These are phyloP conservation scores for Ganoderma lucidum DNA, from an alignment of 1,284 basidiomycete genomes.

Conservation along the genomic window DNA sequence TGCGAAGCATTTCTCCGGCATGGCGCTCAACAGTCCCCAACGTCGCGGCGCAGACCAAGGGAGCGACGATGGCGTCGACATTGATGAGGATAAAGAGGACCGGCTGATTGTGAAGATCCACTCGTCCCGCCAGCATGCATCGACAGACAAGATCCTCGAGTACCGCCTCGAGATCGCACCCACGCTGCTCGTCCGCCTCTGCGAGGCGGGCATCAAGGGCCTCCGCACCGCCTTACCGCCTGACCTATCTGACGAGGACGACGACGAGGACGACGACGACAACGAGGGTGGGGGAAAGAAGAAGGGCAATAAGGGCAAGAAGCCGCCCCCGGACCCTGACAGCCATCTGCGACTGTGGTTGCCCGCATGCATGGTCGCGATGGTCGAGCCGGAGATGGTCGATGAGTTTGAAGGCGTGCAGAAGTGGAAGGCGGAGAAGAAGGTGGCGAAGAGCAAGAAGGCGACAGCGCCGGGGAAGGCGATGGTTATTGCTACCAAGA, in stretches of 20 bases:
- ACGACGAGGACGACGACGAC: constrained; percentile 40
- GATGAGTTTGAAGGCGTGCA: constrained; percentile 62
- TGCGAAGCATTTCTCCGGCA: constrained; percentile 59
- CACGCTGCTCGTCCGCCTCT: constrained; percentile 64
- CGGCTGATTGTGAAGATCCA: constrained; percentile 55
- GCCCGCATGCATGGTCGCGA: constrained; percentile 76
- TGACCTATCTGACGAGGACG: constrained; percentile 51
- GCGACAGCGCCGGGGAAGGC: constrained; percentile 15
- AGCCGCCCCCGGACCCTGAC: constrained; percentile 54
- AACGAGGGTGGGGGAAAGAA: constrained; percentile 43
- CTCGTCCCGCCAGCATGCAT: constrained; percentile 59
- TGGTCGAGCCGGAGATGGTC: constrained; percentile 70
- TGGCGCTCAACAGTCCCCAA: constrained; percentile 42
- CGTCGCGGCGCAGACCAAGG: constrained; percentile 10
- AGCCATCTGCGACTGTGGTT: constrained; percentile 73
- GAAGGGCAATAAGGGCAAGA: constrained; percentile 46
- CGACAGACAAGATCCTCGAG: constrained; percentile 73
- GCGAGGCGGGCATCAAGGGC: constrained; percentile 71
- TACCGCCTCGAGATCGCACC: constrained; percentile 80
- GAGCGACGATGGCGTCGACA: constrained; percentile 30
- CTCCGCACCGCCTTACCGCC: constrained; percentile 60
- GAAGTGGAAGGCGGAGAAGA: constrained; percentile 57
- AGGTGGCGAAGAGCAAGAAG: constrained; percentile 30
- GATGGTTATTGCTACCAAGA: constrained; percentile 19
- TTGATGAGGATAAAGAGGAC: constrained; percentile 37